phyloP scores from a whole-genome alignment of 768 basidiomycete species.

The Lactifluus echinatus region DNA sequence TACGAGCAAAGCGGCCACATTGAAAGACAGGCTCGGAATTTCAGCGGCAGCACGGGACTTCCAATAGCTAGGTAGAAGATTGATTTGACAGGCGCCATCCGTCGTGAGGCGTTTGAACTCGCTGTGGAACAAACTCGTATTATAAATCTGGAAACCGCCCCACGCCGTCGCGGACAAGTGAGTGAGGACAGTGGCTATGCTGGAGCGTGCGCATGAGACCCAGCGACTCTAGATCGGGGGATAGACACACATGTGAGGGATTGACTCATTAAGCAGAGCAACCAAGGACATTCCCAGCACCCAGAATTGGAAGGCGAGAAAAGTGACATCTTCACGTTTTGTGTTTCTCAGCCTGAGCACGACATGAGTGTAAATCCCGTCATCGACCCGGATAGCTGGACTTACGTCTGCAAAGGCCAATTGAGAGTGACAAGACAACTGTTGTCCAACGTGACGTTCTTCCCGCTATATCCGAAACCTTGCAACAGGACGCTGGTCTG shows the following conservation, averaged over 20 bases:
- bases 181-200: slow-evolving; percentile 59
- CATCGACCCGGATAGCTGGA: background rate
- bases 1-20: slow-evolving; percentile 48
- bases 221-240: background rate
- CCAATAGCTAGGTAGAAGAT: slow-evolving; percentile 63
- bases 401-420: slow-evolving; percentile 64
- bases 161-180: slow-evolving; percentile 67
- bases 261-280: slow-evolving; percentile 66
- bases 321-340: slow-evolving; percentile 69
- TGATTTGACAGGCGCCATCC: slow-evolving; percentile 51
- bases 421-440: slow-evolving; percentile 54
- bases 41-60: slow-evolving; percentile 48
- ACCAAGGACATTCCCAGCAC: slow-evolving; percentile 70
- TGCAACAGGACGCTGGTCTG: slow-evolving; percentile 25
- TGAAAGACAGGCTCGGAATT: slow-evolving; percentile 53
- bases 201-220: slow-evolving; percentile 16
- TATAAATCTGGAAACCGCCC: slow-evolving; percentile 57
- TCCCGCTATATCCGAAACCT: slow-evolving; percentile 29
- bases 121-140: slow-evolving; percentile 48
- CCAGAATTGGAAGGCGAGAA: slow-evolving; percentile 76
- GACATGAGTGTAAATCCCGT: slow-evolving; percentile 9
- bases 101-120: slow-evolving; percentile 51
- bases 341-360: slow-evolving; percentile 52
- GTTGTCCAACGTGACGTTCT: slow-evolving; percentile 32
- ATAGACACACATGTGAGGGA: slow-evolving; percentile 53